phyloP scores from a whole-genome alignment of 495 filamentous ascomycete genomes.

The Trichoderma gamsii region DNA sequence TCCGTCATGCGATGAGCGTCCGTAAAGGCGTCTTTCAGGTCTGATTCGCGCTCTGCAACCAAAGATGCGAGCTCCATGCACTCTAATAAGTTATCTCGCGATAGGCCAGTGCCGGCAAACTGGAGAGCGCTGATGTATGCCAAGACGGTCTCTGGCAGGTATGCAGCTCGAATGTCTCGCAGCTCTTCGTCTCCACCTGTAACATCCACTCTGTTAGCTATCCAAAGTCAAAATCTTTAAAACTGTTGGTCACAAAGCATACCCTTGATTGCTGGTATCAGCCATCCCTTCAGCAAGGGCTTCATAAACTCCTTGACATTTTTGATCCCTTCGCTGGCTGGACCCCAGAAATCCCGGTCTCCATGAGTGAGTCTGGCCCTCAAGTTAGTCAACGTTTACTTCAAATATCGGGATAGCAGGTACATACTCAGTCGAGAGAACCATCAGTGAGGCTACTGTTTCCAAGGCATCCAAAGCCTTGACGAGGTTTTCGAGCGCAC shows the following conservation, averaged over 20 bases:
- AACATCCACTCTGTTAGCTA: conserved; percentile 18
- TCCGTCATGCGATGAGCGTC: conserved; percentile 65
- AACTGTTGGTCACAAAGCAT: neutral
- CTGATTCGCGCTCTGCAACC: conserved; percentile 59
- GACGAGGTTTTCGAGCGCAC: conserved; percentile 67
- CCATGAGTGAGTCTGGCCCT: conserved; percentile 12
- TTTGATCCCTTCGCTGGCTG: conserved; percentile 35
- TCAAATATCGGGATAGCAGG: too few species aligned
- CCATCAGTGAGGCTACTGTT: conserved; percentile 27
- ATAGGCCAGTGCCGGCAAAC: conserved; percentile 57
- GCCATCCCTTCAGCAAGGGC: conserved; percentile 41
- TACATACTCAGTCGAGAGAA: conserved; percentile 1
- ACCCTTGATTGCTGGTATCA: conserved; percentile 34
- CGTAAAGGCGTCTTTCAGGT: conserved; percentile 60
- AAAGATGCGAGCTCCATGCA: conserved; percentile 71
- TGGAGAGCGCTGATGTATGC: conserved; percentile 73
- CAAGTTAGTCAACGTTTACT: neutral
- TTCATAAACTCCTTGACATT: conserved; percentile 38
- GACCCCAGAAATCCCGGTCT: conserved; percentile 40
- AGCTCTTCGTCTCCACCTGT: conserved; percentile 34
- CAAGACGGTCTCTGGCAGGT: conserved; percentile 75
- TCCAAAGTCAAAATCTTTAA: conserved; percentile 18
- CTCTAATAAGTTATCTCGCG: conserved; percentile 59
- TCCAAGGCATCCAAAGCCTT: conserved; percentile 61
- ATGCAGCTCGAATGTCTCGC: conserved; percentile 56